These are phyloP conservation scores for Phytophthora rubi DNA, from an alignment of 352 stramenopile species.

Conservation along the genomic window DNA sequence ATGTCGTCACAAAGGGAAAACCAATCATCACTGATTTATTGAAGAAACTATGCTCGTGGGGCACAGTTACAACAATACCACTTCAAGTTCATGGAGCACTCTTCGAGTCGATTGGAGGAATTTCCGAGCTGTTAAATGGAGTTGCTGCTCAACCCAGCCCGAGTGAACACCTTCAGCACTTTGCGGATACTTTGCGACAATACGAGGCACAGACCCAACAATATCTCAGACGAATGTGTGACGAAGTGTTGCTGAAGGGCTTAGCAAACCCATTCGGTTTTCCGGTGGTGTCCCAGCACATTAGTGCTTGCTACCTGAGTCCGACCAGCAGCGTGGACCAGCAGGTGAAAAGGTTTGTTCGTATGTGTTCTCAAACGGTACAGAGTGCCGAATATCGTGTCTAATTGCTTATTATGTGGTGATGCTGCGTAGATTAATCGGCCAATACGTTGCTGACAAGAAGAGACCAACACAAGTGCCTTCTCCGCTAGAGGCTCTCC, in stretches of 20 bases:
- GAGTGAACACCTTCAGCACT: constrained; percentile 35
- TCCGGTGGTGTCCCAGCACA: constrained; percentile 82
- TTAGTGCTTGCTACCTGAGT: constrained; percentile 76
- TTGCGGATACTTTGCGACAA: constrained; percentile 49
- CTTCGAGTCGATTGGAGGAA: constrained; percentile 80
- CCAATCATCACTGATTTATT: constrained; percentile 73
- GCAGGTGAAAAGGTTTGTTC: constrained; percentile 67
- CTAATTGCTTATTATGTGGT: constrained; percentile 8
- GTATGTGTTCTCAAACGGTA: neutral
- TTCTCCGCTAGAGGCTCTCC: constrained; percentile 65
- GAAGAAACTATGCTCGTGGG: constrained; percentile 65
- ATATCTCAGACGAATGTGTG: constrained; percentile 71
- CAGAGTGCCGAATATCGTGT: neutral
- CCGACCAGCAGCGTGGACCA: constrained; percentile 62
- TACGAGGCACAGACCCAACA: constrained; percentile 54
- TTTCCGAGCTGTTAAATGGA: constrained; percentile 74
- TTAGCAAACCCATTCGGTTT: constrained; percentile 79
- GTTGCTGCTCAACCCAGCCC: constrained; percentile 39
- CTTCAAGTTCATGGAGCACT: constrained; percentile 80
- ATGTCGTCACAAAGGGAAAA: constrained; percentile 47
- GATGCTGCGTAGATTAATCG: constrained; percentile 51
- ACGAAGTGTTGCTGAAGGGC: constrained; percentile 79
- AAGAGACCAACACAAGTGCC: constrained; percentile 46
- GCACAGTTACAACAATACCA: constrained; percentile 70
- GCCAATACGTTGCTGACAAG: constrained; percentile 59